phyloP scores from a whole-genome alignment of 2,329 filamentous ascomycete genomes.

The Hymenoscyphus fructigenus region DNA sequence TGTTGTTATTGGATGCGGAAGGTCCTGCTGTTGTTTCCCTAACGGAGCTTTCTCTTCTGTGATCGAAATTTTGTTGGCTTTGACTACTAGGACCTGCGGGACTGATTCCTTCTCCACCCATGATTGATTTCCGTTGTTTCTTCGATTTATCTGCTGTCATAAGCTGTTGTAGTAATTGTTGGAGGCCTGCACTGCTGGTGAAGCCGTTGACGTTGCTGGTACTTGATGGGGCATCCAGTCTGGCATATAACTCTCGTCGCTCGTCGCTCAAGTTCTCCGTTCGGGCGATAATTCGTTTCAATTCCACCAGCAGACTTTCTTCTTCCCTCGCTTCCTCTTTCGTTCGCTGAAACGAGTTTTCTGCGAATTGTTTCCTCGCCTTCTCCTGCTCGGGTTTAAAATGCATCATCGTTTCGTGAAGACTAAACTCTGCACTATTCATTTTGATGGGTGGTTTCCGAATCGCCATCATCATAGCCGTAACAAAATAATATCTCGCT shows the following conservation, averaged over 20 bases:
- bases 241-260: conserved; percentile 79
- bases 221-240: conserved; percentile 78
- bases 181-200: conserved; percentile 77
- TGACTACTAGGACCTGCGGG: conserved; percentile 39
- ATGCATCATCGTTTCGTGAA: conserved; percentile 81
- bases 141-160: conserved; percentile 83
- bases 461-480: conserved; percentile 76
- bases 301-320: conserved; percentile 81
- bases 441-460: conserved; percentile 82
- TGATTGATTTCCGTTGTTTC: conserved; percentile 78
- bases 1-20: conserved; percentile 38
- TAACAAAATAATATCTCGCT: conserved; percentile 83
- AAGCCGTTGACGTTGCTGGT: conserved; percentile 71
- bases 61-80: conserved; percentile 37
- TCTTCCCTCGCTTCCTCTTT: conserved; percentile 91
- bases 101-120: conserved; percentile 58
- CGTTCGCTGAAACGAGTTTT: conserved; percentile 73
- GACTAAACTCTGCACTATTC: conserved; percentile 78
- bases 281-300: conserved; percentile 86
- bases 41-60: conserved; percentile 37
- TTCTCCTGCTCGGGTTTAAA: conserved; percentile 81
- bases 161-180: conserved; percentile 77
- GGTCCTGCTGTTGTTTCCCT: conserved; percentile 35
- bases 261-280: conserved; percentile 86
- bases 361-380: conserved; percentile 80